Evolutionary conservation across 2,329 filamentous ascomycete genomes (phyloP), one percentile per base, ranked within the genome.

Genomic region (Ophiosphaerella korrae): DNA sequence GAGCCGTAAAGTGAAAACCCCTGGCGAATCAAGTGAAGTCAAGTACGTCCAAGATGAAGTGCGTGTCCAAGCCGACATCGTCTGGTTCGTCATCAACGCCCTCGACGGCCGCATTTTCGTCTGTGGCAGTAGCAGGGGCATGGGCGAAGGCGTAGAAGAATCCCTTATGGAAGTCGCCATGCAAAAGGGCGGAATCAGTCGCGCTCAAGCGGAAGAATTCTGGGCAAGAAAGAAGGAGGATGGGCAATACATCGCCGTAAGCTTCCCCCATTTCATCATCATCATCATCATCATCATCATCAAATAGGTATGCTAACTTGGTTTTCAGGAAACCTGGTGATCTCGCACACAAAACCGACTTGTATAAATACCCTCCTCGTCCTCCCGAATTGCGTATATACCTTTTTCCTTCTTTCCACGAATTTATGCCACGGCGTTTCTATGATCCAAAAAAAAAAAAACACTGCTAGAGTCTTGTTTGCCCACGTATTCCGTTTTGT

Each of bases 11-110:
- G 55, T 58, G 42, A 89, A 60, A 55, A 64, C 42, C 1, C 47
- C 37, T 12, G 63, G 61, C 24, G 62, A 69, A 45, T 52, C 52
- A 2, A 74, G 89, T 39, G 88, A 92, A 62, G 90, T 90, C 57
- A 88, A 88, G 59, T 99, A 99, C 69, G 94, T 99, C 2, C 94
- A 99, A 71, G 94, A 99, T 67, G 94, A 97, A 74, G 93, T 99
- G 7, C 81, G 84, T 9, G 83, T 90, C 58, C 94, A 97, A 73
- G 90, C 92, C 1, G 94, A 97, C 69, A 83, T 97, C n/a, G 93
- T 97, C 13, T 99, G 94, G 94, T 96, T 91, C 73, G 92, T 97
- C 58, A 89, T 96, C 80, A 97, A 97, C 73, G 87, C 92, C 2
- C 81, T 97, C n/a, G 94, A 99, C 67, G 94, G 94, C 1, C 87